Base-by-base conservation (phyloP, 768 basidiomycete species). In the Tylopilus balloui region DNA sequence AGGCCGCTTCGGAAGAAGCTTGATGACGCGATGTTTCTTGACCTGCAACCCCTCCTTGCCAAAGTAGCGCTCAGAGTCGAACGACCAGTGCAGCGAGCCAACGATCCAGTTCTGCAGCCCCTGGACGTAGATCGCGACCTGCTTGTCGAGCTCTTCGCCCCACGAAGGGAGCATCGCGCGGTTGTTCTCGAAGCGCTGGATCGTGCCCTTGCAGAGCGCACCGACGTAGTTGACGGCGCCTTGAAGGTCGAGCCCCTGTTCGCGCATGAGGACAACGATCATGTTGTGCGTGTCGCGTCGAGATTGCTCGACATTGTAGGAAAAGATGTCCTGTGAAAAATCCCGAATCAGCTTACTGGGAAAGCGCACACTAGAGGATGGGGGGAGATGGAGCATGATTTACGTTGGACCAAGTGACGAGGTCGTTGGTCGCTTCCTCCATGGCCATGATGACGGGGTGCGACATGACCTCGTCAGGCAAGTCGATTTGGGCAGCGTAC, bases 101-200 rank as follows among this genome's bases (percentile, higher is more conserved):
- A 84, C 77, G 53, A 85, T 83, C 86, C 84, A 86, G 52, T 81
- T 75, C 55, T 79, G 78, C 27, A 88, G 64, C n/a, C 84, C 83
- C 35, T 74, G 65, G 35, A 87, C 70, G 51, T 87, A 88, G 17
- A 68, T 65, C 14, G 61, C 61, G 29, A 86, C 83, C 64, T 81
- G 78, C 14, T 62, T 65, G 58, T 86, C 83, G 37, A 86, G 63
- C 35, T 79, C 76, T 2, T 73, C 68, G 7, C 78, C 79, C 83
- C 84, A 86, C 1, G 79, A 79, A 12, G 84, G 86, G 3, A 88
- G 46, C 3, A 65, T 65, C 25, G 58, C 56, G 20, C 74, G 73
- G 49, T 79, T 74, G 23, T 71, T 68, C 43, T 71, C 60, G 64
- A 84, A 83, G 24, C 71, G 64, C 54, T 78, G 73, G 50, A 84